These are phyloP conservation scores for Neoboletus brunneissimus DNA, from an alignment of 768 basidiomycete genomes.

Conservation along the genomic window DNA sequence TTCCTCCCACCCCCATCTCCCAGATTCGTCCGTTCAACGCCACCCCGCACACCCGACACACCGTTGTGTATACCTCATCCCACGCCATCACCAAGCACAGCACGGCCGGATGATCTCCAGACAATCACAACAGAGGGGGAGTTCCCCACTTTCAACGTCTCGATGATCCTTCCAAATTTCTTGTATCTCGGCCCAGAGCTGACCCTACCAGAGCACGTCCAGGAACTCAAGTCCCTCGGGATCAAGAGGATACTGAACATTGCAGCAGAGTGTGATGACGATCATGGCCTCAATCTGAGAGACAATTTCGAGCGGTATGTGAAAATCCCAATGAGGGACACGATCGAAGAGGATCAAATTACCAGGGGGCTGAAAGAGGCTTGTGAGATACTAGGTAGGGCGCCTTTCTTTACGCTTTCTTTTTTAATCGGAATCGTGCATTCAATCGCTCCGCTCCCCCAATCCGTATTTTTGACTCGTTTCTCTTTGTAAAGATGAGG, in stretches of 20 bases:
- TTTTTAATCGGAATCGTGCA: conserved; percentile 1
- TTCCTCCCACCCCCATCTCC: conserved; percentile 38
- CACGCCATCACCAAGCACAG: conserved; percentile 56
- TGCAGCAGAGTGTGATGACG: conserved; percentile 86
- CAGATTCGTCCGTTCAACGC: conserved; percentile 25
- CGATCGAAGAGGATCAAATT: conserved; percentile 91
- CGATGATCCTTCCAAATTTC: conserved; percentile 88
- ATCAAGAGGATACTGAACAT: conserved; percentile 90
- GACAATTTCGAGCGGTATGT: conserved; percentile 80
- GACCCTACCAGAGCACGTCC: conserved; percentile 68
- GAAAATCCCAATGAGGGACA: conserved; percentile 91
- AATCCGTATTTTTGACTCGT: conserved; percentile 6
- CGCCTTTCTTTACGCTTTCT: conserved; percentile 1
- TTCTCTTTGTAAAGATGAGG: conserved; percentile 64
- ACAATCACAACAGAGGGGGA: conserved; percentile 40
- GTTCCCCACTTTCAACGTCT: conserved; percentile 72
- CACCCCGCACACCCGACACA: conserved; percentile 40
- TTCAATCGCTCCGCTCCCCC: not conserved
- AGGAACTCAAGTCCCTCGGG: conserved; percentile 68
- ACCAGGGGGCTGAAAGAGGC: conserved; percentile 77
- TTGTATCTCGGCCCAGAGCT: conserved; percentile 90
- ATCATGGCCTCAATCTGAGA: conserved; percentile 65
- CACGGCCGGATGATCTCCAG: conserved; percentile 48
- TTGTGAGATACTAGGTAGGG: conserved; percentile 83
- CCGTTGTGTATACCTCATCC: conserved; percentile 29